A percentile compares a stretch with the other conserved stretches of the same genome.
phyloP scores from a whole-genome alignment of 2,329 filamentous ascomycete genomes.

The Juglanconis oblonga region DNA sequence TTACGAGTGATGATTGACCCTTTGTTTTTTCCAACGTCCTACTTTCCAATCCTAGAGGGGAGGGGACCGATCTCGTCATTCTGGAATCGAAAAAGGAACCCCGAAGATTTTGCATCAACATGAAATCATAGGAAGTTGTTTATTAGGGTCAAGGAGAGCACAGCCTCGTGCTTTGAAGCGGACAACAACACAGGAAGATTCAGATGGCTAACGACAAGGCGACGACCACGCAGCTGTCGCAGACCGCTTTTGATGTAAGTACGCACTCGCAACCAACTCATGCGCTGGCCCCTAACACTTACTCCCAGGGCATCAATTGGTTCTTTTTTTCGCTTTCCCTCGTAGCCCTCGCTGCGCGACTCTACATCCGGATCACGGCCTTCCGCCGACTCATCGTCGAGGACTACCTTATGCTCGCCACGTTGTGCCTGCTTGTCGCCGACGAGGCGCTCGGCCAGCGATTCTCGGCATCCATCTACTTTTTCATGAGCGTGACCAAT shows the following conservation, averaged over 20 bases:
- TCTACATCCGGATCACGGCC: slow-evolving; percentile 16
- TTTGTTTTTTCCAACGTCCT: background rate
- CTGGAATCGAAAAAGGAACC: too few species aligned
- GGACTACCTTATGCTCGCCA: slow-evolving; percentile 17
- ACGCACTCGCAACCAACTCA: too few species aligned
- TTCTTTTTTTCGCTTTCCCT: slow-evolving; percentile 13
- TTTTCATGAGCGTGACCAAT: slow-evolving; percentile 11
- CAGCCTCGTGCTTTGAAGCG: background rate
- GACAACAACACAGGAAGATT: background rate
- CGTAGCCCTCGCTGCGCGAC: slow-evolving; percentile 7
- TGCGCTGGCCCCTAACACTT: background rate
- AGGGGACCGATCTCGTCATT: background rate
- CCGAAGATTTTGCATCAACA: background rate
- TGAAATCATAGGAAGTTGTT: background rate
- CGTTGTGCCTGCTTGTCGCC: slow-evolving; percentile 9
- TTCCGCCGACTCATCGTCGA: slow-evolving; percentile 13
- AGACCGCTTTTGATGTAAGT: slow-evolving; percentile 15
- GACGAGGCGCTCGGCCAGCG: slow-evolving; percentile 7
- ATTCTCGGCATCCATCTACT: slow-evolving; percentile 14
- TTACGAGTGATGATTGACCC: background rate
- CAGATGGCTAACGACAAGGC: slow-evolving; percentile 1
- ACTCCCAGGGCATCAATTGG: slow-evolving; percentile 15
- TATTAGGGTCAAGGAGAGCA: background rate
- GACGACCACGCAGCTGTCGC: slow-evolving; percentile 8
- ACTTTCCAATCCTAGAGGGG: background rate